Evolutionary conservation across 768 basidiomycete species (phyloP).

Genomic region (Pulveroboletus sp.): DNA sequence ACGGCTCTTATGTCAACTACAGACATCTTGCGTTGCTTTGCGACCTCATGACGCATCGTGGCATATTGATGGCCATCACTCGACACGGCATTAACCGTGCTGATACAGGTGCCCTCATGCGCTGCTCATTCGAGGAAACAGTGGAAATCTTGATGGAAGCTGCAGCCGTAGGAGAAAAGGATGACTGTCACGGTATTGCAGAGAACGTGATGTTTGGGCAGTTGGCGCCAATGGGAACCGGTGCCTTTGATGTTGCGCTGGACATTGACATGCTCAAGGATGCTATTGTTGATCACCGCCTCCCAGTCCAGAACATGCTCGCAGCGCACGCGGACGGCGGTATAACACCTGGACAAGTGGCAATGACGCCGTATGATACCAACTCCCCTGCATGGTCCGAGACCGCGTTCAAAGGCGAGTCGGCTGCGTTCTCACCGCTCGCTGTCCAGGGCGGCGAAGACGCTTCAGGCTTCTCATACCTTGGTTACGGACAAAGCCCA

Average conservation of each 20-base stretch:
- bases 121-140: constrained; percentile 99
- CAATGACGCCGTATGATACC: constrained; percentile 95
- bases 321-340: constrained; percentile 77
- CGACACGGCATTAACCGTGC: constrained; percentile 99
- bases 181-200: constrained; percentile 97
- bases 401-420: constrained; percentile 71
- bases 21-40: constrained; percentile 94
- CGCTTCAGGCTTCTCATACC: constrained; percentile 64
- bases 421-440: constrained; percentile 92
- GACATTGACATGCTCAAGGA: constrained; percentile 99
- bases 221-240: constrained; percentile 99
- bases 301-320: constrained; percentile 80
- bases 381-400: constrained; percentile 85
- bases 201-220: constrained; percentile 99
- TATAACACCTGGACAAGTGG: constrained; percentile 88
- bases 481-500: constrained; percentile 83
- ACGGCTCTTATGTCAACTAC: constrained; percentile 99
- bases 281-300: constrained; percentile 92
- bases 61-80: constrained; percentile 94
- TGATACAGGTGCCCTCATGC: constrained; percentile 97
- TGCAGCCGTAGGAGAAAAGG: constrained; percentile 95
- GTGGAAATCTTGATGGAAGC: constrained; percentile 99
- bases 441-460: constrained; percentile 85
- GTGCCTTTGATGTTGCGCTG: constrained; percentile 90
- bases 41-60: constrained; percentile 97